Evolutionary conservation across 345 rosid genomes (phyloP).

Genomic region (Populus simonii): DNA sequence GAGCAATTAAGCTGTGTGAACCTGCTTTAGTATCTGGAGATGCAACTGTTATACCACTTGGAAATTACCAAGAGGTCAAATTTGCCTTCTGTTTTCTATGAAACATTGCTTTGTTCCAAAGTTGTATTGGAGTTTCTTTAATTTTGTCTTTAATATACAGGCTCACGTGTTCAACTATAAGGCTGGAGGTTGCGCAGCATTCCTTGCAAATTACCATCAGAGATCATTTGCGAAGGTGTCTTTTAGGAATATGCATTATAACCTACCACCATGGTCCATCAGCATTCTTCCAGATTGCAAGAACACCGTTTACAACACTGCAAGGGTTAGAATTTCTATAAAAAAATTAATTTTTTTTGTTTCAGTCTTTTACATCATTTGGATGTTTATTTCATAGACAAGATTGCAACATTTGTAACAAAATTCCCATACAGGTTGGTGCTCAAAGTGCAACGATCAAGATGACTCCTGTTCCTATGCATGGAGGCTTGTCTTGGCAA

Average conservation of each 20-base stretch:
- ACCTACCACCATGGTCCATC: slow-evolving; percentile 97
- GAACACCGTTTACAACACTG: slow-evolving; percentile 96
- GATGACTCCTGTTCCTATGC: slow-evolving; percentile 75
- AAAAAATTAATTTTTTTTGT: too few species aligned
- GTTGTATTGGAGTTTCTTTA: neutral
- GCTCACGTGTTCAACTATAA: slow-evolving; percentile 81
- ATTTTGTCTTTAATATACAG: slow-evolving; percentile 36
- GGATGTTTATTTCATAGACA: neutral
- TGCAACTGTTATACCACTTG: slow-evolving; percentile 63
- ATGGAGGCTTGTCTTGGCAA: slow-evolving; percentile 92
- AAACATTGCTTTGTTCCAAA: neutral
- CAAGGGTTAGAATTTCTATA: slow-evolving; percentile 55
- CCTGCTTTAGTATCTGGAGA: slow-evolving; percentile 75
- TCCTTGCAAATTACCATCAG: slow-evolving; percentile 79
- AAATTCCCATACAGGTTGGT: slow-evolving; percentile 55
- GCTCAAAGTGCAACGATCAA: slow-evolving; percentile 84
- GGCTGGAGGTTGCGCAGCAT: slow-evolving; percentile 88
- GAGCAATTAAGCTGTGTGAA: slow-evolving; percentile 88
- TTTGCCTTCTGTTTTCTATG: slow-evolving; percentile 5
- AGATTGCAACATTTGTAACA: neutral
- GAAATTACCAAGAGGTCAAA: slow-evolving; percentile 83
- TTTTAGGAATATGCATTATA: slow-evolving; percentile 71
- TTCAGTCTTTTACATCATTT: neutral
- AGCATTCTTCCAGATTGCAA: slow-evolving; percentile 99
- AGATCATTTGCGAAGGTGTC: slow-evolving; percentile 66